These are phyloP conservation scores for Phoenix dactylifera DNA, from an alignment of 176 grass and related monocot species.

Conservation along the genomic window DNA sequence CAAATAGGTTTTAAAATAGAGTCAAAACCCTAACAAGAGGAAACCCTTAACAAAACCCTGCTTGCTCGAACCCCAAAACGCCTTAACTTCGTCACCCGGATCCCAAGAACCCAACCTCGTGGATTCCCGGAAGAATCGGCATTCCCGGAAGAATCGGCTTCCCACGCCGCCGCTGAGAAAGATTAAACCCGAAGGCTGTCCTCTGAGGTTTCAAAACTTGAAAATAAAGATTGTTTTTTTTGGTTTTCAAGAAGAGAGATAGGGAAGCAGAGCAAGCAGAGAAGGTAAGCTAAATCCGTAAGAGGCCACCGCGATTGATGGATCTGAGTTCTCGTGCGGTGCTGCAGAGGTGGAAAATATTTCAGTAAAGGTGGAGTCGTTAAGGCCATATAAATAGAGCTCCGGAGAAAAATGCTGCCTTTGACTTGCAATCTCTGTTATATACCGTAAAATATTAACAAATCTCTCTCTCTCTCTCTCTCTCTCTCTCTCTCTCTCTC, in stretches of 20 bases:
- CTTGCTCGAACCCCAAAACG: neutral
- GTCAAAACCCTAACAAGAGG: neutral
- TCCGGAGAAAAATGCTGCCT: neutral
- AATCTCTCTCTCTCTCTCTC: neutral
- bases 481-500: neutral
- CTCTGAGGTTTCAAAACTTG: too few species aligned
- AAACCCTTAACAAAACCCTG: neutral
- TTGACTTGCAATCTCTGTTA: conserved; percentile 1
- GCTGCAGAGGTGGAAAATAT: neutral
- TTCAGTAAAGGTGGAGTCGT: neutral
- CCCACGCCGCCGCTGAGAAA: too few species aligned
- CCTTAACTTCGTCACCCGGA: neutral
- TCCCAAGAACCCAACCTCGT: too few species aligned
- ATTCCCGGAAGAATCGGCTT: neutral
- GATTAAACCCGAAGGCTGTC: too few species aligned
- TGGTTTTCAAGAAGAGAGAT: neutral
- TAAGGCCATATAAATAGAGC: too few species aligned
- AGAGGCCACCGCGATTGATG: neutral
- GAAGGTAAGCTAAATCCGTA: neutral
- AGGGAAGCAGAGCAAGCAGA: neutral
- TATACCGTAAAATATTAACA: too few species aligned
- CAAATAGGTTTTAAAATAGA: neutral
- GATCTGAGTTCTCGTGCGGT: neutral
- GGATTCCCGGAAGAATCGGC: neutral
- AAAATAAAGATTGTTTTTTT: too few species aligned